phyloP scores from a whole-genome alignment of 2,329 filamentous ascomycete species.

The Xylariaceae sp. region DNA sequence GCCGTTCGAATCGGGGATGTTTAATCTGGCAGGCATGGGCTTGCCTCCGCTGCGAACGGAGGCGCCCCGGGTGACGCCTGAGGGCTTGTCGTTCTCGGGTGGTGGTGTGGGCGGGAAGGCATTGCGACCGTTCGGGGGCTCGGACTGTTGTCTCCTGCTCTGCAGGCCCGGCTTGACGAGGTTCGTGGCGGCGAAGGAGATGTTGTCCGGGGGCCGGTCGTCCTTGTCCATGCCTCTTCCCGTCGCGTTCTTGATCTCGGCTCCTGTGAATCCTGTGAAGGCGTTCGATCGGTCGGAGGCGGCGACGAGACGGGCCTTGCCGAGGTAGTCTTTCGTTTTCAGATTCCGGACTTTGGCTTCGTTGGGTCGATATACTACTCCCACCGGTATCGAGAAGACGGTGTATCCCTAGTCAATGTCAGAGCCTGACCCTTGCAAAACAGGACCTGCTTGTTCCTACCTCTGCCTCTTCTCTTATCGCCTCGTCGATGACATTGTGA shows the following conservation, averaged over 20 bases:
- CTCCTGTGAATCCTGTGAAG: constrained; percentile 75
- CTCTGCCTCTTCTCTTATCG: constrained; percentile 87
- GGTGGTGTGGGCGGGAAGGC: constrained; percentile 98
- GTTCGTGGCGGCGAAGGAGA: constrained; percentile 89
- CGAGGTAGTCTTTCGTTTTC: constrained; percentile 95
- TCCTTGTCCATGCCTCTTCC: constrained; percentile 56
- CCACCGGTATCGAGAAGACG: constrained; percentile 96
- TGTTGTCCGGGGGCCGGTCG: constrained; percentile 73
- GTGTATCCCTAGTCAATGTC: constrained; percentile 73
- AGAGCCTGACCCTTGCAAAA: constrained; percentile 22
- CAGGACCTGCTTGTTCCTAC: no score
- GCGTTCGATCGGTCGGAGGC: constrained; percentile 75
- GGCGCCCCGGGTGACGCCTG: constrained; percentile 46
- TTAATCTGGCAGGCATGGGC: constrained; percentile 57
- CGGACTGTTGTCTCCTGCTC: constrained; percentile 78
- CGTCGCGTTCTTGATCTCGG: constrained; percentile 67
- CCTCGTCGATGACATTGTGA: constrained; percentile 97
- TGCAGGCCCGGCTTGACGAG: constrained; percentile 80
- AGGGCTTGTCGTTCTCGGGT: constrained; percentile 71
- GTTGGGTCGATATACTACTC: constrained; percentile 90
- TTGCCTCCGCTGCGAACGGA: constrained; percentile 59
- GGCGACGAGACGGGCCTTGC: constrained; percentile 89
- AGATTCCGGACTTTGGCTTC: constrained; percentile 97
- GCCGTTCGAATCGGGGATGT: constrained; percentile 50
- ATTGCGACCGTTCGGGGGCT: constrained; percentile 71